Evolutionary conservation across 2,329 filamentous ascomycete genomes (phyloP).

Genomic region (Hawksworthiomyces lignivorus): DNA sequence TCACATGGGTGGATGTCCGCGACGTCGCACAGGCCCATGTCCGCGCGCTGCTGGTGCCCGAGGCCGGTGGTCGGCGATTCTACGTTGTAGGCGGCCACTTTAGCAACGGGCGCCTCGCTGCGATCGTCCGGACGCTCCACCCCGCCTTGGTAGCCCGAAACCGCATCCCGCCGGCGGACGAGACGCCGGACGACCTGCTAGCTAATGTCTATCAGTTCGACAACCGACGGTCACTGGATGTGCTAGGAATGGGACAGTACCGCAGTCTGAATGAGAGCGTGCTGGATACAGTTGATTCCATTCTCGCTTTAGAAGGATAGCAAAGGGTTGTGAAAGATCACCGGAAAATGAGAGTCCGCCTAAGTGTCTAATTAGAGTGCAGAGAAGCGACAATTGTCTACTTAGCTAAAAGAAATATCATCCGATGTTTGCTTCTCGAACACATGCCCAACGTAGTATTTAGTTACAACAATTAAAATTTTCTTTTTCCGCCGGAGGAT

Average conservation of each 20-base stretch:
- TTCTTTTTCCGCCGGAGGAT: no score
- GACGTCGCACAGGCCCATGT: constrained; percentile 59
- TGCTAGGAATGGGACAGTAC: constrained; percentile 52
- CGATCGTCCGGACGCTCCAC: constrained; percentile 45
- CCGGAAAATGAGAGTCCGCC: background rate
- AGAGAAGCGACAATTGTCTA: no score
- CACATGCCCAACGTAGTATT: no score
- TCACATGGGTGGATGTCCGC: constrained; percentile 52
- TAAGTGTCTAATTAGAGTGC: background rate
- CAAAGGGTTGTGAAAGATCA: background rate
- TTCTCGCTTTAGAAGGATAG: constrained; percentile 18
- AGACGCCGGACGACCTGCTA: constrained; percentile 32
- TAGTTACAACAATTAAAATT: no score
- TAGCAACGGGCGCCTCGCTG: constrained; percentile 50
- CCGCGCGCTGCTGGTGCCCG: constrained; percentile 46
- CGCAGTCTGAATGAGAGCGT: constrained; percentile 50
- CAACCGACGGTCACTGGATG: constrained; percentile 43
- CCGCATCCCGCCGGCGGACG: constrained; percentile 25
- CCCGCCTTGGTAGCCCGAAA: constrained; percentile 24
- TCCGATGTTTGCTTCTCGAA: no score
- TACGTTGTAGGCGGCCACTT: constrained; percentile 55
- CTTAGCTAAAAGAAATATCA: no score
- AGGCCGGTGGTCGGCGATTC: constrained; percentile 54
- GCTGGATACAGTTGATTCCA: constrained; percentile 46
- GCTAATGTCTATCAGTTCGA: constrained; percentile 47